phyloP scores from a whole-genome alignment of 306 rosid genomes.

The Pterocarpus santalinus region DNA sequence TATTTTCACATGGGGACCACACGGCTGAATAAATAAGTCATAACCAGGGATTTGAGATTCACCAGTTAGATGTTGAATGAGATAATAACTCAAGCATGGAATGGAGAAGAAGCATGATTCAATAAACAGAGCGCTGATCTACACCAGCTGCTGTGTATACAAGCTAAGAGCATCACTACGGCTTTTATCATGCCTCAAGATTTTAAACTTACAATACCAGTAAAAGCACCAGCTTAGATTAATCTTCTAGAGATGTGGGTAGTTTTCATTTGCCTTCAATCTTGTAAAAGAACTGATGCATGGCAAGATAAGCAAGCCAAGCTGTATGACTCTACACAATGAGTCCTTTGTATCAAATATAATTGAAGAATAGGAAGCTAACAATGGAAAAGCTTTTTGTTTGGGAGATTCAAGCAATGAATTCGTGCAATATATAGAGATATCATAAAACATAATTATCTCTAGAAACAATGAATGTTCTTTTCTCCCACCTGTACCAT shows the following conservation, averaged over 20 bases:
- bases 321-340: not conserved
- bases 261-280: not conserved
- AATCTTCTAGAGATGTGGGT: constrained; percentile 6
- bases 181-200: not conserved
- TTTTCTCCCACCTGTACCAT: constrained; percentile 2
- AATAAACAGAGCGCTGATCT: constrained; percentile 32
- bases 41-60: constrained; percentile 39
- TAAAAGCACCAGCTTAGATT: not conserved
- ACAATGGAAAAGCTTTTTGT: not conserved
- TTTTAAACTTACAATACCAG: not conserved
- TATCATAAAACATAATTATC: constrained; percentile 19
- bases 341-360: constrained; percentile 1
- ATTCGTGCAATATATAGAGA: not conserved
- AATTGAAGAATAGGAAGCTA: not conserved
- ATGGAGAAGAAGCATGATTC: constrained; percentile 18
- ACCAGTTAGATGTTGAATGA: constrained; percentile 41
- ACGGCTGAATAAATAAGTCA: constrained; percentile 36
- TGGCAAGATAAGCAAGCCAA: not conserved
- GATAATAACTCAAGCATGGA: constrained; percentile 40
- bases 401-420: constrained; percentile 7
- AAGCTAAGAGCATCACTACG: constrained; percentile 19
- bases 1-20: constrained; percentile 40
- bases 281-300: constrained; percentile 12
- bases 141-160: not conserved
- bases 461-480: not conserved